Evolutionary conservation across 768 basidiomycete species (phyloP).

Genomic region (Russula ochroleuca): DNA sequence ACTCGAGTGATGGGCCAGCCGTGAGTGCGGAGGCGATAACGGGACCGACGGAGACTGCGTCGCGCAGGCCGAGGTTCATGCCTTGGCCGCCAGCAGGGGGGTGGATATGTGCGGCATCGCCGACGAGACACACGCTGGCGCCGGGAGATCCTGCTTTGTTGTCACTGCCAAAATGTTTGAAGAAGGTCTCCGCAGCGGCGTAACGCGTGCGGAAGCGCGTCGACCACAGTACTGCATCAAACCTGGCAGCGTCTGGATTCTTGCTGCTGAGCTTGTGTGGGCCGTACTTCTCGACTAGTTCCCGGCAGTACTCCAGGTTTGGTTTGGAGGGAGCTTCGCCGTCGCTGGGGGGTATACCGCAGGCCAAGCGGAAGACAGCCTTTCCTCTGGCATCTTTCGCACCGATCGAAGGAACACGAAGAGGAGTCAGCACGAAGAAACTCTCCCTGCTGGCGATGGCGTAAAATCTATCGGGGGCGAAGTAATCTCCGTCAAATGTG

Average conservation of each 20-base stretch:
- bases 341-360: slow-evolving; percentile 36
- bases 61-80: slow-evolving; percentile 55
- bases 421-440: slow-evolving; percentile 37
- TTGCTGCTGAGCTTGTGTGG: slow-evolving; percentile 35
- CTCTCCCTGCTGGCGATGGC: slow-evolving; percentile 34
- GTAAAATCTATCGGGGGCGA: neutral
- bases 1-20: slow-evolving; percentile 23
- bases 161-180: slow-evolving; percentile 32
- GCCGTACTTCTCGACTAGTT: slow-evolving; percentile 41
- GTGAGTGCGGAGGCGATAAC: slow-evolving; percentile 38
- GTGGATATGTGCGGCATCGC: slow-evolving; percentile 52
- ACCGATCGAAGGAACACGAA: slow-evolving; percentile 33
- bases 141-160: slow-evolving; percentile 10
- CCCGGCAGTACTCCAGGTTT: slow-evolving; percentile 43
- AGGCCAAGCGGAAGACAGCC: slow-evolving; percentile 40
- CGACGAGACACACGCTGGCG: slow-evolving; percentile 34
- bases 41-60: slow-evolving; percentile 45
- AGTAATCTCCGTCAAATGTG: slow-evolving; percentile 32
- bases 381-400: slow-evolving; percentile 22
- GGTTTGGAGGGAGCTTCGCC: slow-evolving; percentile 38
- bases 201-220: slow-evolving; percentile 45
- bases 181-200: slow-evolving; percentile 41
- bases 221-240: slow-evolving; percentile 42
- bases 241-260: slow-evolving; percentile 35
- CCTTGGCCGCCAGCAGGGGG: slow-evolving; percentile 54